Evolutionary conservation across 495 filamentous ascomycete genomes (phyloP), one percentile per base, ranked within the genome.

Genomic region (Daldinia caldariorum): DNA sequence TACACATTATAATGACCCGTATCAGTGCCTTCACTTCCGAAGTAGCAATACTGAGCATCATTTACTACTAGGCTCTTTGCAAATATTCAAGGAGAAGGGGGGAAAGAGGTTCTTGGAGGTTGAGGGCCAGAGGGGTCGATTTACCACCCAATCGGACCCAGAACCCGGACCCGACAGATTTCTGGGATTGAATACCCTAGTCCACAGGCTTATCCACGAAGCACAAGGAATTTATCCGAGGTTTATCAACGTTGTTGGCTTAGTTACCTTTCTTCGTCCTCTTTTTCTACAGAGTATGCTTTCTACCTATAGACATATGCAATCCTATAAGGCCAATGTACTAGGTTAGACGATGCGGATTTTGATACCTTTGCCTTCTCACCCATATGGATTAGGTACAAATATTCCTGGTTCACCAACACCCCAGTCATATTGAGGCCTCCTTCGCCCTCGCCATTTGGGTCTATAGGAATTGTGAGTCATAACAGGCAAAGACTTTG

Each of bases 101-200:
- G n/a, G n/a, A n/a, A 26, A 26, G 3, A 26, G 3, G 26, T 26
- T 26, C 26, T 26, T 3, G 26, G 3, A 26, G 26, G 3, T 3
- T 26, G 26, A 26, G 26, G 26, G 26, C 26, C 26, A 3, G 26
- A 34, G 29, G 18, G 38, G n/a, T 13, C 26, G 41, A 51, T 20
- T 35, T 29, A 29, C 35, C 26, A 34, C 16, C 16, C 9, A 13
- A 6, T 20, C 54, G 45, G 49, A 38, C 41, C 54, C 55, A 54
- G 60, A 47, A 41, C 16, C 64, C 63, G 63, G 63, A 50, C 69
- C 69, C 69, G 69, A 67, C 20, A 64, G 7, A 16, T 38, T 61
- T 26, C 18, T 41, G 29, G 49, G 51, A 26, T 50, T 31, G 13
- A 26, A 26, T 26, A 26, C 1, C 43, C 13, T 14, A 49, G n/a